Conservation (phyloP, 495 filamentous ascomycete species). For the Aspergillus sclerotiicarbonarius region DNA sequence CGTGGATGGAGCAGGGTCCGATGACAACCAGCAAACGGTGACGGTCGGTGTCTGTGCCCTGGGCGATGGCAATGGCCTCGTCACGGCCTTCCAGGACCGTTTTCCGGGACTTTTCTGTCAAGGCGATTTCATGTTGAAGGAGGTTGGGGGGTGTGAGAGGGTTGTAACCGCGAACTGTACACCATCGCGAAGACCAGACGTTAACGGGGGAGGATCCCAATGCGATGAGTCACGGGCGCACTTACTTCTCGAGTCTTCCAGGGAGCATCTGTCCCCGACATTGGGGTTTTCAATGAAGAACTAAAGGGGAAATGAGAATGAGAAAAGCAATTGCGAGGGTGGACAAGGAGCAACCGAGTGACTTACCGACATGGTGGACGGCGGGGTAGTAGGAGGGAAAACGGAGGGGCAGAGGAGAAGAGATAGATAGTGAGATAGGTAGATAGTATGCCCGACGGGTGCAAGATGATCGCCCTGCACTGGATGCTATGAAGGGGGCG, state of each 20-base stretch:
- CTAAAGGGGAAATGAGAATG: slow-evolving; percentile 26
- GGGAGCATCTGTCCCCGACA: slow-evolving; percentile 74
- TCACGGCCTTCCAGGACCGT: slow-evolving; percentile 80
- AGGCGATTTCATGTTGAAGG: slow-evolving; percentile 89
- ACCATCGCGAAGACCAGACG: slow-evolving; percentile 11
- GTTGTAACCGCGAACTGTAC: slow-evolving; percentile 81
- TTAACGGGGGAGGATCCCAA: slow-evolving; percentile 6
- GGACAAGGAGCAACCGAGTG: slow-evolving; percentile 15
- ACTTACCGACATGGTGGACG: slow-evolving; percentile 45
- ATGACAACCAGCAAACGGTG: slow-evolving; percentile 86
- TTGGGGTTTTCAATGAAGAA: slow-evolving; percentile 91
- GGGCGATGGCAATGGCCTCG: slow-evolving; percentile 77
- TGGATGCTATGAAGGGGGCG: not conserved
- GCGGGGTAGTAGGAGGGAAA: slow-evolving; percentile 4
- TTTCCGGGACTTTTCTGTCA: slow-evolving; percentile 71
- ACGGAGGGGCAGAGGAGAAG: not conserved
- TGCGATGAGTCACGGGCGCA: slow-evolving; percentile 12
- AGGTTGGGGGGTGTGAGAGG: slow-evolving; percentile 91
- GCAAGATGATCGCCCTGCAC: slow-evolving; percentile 1
- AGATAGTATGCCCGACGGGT: slow-evolving; percentile 1
- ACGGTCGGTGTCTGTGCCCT: slow-evolving; percentile 67
- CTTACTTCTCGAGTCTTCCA: slow-evolving; percentile 91
- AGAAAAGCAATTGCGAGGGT: slow-evolving; percentile 15
- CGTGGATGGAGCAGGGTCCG: slow-evolving; percentile 97
- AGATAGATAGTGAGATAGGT: slow-evolving; percentile 10